Evolutionary conservation across 2,329 filamentous ascomycete genomes (phyloP), one percentile per base, ranked within the genome.

Genomic region (Pestalotiopsis sp.): DNA sequence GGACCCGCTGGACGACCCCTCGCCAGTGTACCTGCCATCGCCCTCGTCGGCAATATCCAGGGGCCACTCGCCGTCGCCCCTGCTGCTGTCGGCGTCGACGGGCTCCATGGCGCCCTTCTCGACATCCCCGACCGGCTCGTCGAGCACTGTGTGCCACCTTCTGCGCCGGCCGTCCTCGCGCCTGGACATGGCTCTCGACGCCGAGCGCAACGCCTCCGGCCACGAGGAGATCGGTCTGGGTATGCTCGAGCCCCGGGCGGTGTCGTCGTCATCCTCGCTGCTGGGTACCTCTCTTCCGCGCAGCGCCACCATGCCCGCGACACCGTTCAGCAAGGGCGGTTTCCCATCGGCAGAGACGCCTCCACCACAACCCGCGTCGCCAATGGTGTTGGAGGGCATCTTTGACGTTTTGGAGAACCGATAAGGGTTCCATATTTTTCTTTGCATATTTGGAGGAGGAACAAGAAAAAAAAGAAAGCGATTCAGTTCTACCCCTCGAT

Each of bases 101-200:
- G 17, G 25, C 38, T 6, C 45, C 65, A 31, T 45, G 31, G 31
- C 31, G 45, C n/a, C 45, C 5, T 52, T 49, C 6, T 52, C 65
- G 12, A 20, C 17, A n/a, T 25, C 27, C 12, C 56, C 56, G 9
- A n/a, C 36, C 6, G 41, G 31, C 31, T 11, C 25, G 13, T 20
- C 20, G 52, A 41, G 5, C 27, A 23, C 41, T 12, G 39, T 65
- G 36, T 56, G 17, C 41, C 62, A 41, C 25, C 12, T 27, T 4
- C 38, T 69, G 31, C 38, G 67, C 12, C 57, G 56, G 38, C 64
- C 61, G 2, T 36, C 63, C 12, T 69, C 67, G 17, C 60, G 64
- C 25, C 36, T 69, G 63, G 67, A 69, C 56, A 60, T 69, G 63
- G 67, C 67, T 4, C 64, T 69, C 14, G 67, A 69, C 2, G 67